phyloP scores from a whole-genome alignment of 495 filamentous ascomycete genomes.

The Penicillium ucsense region DNA sequence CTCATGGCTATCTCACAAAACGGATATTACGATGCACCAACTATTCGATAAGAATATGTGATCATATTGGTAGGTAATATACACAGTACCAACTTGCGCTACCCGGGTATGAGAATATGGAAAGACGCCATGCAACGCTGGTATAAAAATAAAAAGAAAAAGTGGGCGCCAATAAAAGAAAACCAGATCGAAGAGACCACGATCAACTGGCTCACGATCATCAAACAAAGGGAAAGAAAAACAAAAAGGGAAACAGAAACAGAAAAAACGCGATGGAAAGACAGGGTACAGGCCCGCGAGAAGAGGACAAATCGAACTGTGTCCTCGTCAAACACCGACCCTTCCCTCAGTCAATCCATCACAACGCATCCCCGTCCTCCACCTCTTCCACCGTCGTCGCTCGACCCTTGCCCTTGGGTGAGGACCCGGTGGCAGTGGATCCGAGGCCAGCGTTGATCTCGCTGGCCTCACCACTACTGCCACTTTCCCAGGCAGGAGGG shows the following conservation, averaged over 20 bases:
- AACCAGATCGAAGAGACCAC: no score
- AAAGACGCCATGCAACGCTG: conserved; percentile 25
- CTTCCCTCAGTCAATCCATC: background rate
- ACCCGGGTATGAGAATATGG: conserved; percentile 24
- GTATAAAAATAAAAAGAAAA: conserved; percentile 6
- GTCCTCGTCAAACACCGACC: no score
- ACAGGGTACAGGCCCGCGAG: no score
- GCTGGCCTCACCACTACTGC: conserved; percentile 1
- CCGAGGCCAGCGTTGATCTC: conserved; percentile 1
- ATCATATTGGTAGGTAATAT: background rate
- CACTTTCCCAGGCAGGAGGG: conserved; percentile 6
- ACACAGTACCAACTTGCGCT: background rate
- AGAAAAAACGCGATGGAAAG: no score
- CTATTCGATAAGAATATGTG: background rate
- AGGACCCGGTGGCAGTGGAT: conserved; percentile 1
- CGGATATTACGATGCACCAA: background rate
- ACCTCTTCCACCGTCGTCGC: conserved; percentile 41
- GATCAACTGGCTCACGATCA: no score
- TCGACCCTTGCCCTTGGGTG: conserved; percentile 37
- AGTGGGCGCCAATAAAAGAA: background rate
- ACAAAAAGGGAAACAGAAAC: no score
- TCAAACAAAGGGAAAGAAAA: no score
- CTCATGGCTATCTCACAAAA: background rate
- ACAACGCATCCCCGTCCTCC: conserved; percentile 29
- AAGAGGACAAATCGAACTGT: no score